Conservation (phyloP, 495 filamentous ascomycete species). For the Haplographium delicatum region DNA sequence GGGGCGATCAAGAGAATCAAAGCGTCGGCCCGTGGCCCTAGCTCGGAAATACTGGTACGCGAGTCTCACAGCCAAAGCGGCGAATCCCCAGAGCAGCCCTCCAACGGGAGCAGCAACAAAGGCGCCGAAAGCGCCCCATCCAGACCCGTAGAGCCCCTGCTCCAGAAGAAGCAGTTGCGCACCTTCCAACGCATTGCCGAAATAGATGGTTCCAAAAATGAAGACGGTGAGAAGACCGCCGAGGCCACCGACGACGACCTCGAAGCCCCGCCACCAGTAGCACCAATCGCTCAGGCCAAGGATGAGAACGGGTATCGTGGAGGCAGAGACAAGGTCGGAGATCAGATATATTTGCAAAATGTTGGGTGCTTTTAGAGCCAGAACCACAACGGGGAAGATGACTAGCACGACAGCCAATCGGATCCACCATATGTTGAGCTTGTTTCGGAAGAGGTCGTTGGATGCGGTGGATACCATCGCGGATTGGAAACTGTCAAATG, state of each 20-base stretch:
- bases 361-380: constrained; percentile 64
- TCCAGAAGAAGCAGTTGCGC: constrained; percentile 64
- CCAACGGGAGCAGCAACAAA: constrained; percentile 72
- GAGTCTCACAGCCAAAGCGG: constrained; percentile 51
- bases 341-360: constrained; percentile 75
- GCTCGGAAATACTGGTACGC: constrained; percentile 45
- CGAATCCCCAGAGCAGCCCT: constrained; percentile 62
- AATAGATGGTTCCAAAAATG: constrained; percentile 67
- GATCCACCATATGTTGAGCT: constrained; percentile 63
- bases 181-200: constrained; percentile 55
- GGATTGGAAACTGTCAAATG: constrained; percentile 69
- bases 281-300: constrained; percentile 55
- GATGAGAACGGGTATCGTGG: constrained; percentile 62
- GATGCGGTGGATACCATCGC: constrained; percentile 71
- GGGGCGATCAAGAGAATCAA: constrained; percentile 60
- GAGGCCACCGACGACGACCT: constrained; percentile 64
- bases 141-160: constrained; percentile 60
- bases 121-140: constrained; percentile 75
- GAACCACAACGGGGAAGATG: constrained; percentile 63
- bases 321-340: constrained; percentile 65
- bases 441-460: constrained; percentile 76
- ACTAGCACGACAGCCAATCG: constrained; percentile 57
- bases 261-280: constrained; percentile 72
- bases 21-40: constrained; percentile 45
- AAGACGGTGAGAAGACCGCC: constrained; percentile 71